Percentiles rank a stretch among this genome's conserved stretches.
Evolutionary conservation across 331 rosid genomes (phyloP).

Genomic region (Prunus yedoensis): DNA sequence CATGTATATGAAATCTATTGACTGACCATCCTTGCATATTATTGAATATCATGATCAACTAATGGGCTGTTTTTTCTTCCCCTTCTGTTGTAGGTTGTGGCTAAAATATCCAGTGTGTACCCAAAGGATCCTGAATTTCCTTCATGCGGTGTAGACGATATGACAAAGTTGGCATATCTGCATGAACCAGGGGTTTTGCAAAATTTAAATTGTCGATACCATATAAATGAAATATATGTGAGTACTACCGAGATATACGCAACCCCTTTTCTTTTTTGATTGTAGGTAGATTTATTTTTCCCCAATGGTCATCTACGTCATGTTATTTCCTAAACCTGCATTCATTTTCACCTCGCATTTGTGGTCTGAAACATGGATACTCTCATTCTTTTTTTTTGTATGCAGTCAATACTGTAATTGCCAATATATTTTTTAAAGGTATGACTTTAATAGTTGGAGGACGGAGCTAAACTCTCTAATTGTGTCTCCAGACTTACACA

Average conservation of each 20-base stretch:
- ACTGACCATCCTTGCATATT: not conserved
- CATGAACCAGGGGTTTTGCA: conserved; percentile 94
- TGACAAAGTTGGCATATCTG: conserved; percentile 93
- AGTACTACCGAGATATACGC: conserved; percentile 20
- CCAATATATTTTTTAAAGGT: not conserved
- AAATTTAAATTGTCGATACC: conserved; percentile 67
- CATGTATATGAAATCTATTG: not conserved
- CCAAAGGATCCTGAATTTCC: conserved; percentile 98
- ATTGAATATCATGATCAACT: not conserved
- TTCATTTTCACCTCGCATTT: not conserved
- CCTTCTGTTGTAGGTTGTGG: conserved; percentile 50
- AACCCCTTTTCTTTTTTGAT: not conserved
- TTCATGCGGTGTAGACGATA: conserved; percentile 78
- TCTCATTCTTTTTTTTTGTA: not conserved
- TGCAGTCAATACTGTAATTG: not conserved
- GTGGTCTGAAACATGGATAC: not conserved
- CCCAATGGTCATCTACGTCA: not conserved
- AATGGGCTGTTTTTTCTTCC: not conserved
- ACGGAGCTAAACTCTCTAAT: conserved; percentile 17
- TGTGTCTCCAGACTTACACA: conserved; percentile 55
- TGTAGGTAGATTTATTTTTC: conserved; percentile 1
- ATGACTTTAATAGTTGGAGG: not conserved
- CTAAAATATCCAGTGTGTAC: conserved; percentile 50
- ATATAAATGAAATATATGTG: conserved; percentile 76
- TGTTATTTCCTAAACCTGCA: not conserved